Evolutionary conservation across 2,329 filamentous ascomycete species (phyloP).

Genomic region (Cladophialophora carrionii): DNA sequence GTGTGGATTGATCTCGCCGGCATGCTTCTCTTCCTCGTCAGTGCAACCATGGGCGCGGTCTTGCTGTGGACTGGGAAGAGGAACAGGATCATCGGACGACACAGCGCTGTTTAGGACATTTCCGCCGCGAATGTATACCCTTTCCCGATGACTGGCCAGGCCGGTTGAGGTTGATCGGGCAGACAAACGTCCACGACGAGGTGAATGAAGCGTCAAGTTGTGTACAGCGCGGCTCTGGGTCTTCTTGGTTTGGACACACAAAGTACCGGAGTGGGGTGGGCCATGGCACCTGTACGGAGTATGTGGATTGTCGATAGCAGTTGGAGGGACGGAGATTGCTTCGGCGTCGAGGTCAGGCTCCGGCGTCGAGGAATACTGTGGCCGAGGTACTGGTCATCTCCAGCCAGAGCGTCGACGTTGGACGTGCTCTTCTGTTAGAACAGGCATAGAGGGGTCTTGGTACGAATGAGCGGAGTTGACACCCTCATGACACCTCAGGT

Average conservation of each 20-base stretch:
- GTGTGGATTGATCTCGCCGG: constrained; percentile 22
- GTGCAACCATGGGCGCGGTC: constrained; percentile 14
- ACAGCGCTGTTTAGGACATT: constrained; percentile 4
- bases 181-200: too few species aligned
- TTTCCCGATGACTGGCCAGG: too few species aligned
- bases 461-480: background rate
- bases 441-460: background rate
- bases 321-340: background rate
- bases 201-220: background rate
- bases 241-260: background rate
- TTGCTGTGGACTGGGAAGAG: constrained; percentile 18
- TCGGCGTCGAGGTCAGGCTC: background rate
- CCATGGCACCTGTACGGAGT: too few species aligned
- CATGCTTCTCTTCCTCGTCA: constrained; percentile 20
- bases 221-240: background rate
- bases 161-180: too few species aligned
- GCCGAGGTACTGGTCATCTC: background rate
- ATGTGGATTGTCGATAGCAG: background rate
- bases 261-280: background rate
- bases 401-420: background rate
- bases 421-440: background rate
- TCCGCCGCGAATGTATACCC: too few species aligned
- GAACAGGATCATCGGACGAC: background rate
- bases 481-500: too few species aligned
- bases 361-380: too few species aligned